Evolutionary conservation across 768 basidiomycete genomes (phyloP), one percentile per base, ranked within the genome.

Genomic region (Suillus occidentalis): DNA sequence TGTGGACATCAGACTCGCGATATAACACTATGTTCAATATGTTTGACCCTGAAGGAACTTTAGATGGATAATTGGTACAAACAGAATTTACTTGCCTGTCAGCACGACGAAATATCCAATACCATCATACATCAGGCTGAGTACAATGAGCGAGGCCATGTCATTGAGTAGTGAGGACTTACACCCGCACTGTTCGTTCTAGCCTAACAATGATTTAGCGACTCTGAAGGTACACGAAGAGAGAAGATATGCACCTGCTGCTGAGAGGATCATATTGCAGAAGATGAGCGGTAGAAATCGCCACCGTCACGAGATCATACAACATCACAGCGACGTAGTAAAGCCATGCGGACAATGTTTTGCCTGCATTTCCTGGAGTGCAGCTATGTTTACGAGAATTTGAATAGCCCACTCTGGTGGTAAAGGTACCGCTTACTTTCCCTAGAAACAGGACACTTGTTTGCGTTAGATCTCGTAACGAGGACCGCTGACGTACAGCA

Each of bases 111-210:
- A 85, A 71, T 88, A 90, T 28, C 84, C 82, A 28, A 90, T 74
- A 31, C 89, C 89, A 67, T 91, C 88, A 63, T 85, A 87, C 4
- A 91, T 76, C 85, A 90, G 86, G 75, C 87, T 90, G 66, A 5
- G 42, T n/a, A n/a, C 66, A 8, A 34, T 36, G 25, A 50, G n/a
- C 25, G 16, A 28, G 31, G 43, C 16, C 42, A 77, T 3, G 70
- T 37, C 45, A 37, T 49, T 52, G 45, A 57, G 40, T 0, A 14
- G 59, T 56, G 39, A 20, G 47, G 16, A 0, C 73, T 69, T 68
- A 76, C 76, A 75, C 75, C 61, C 66, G 66, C 45, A 77, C 71
- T 62, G 77, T 31, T 43, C 68, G 75, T n/a, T 69, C 64, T 36
- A 73, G 59, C 63, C 75, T 76, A 62, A 55, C 22, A 58, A 12